A percentile compares a stretch with the other conserved stretches of the same genome.
Evolutionary conservation across 73 alveolate species (phyloP).

Genomic region (Stentor coeruleus): DNA sequence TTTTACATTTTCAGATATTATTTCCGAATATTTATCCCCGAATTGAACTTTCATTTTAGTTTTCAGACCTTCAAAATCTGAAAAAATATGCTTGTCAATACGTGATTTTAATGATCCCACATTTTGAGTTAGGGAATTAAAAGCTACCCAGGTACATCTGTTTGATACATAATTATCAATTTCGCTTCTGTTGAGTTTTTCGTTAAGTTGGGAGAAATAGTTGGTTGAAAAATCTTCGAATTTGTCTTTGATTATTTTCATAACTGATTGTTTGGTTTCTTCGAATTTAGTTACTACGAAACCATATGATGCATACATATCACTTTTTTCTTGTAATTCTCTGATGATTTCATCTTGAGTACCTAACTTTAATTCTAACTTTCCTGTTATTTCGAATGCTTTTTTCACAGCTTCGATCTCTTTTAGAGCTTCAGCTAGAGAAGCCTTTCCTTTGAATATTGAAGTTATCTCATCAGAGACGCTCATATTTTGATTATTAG

Average conservation of each 20-base stretch:
- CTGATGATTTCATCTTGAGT: not conserved
- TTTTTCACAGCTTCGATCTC: not conserved
- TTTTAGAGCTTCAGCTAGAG: slow-evolving; percentile 11
- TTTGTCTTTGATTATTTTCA: not conserved
- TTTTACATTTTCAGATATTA: not conserved
- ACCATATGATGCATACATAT: not conserved
- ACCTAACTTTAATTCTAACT: not conserved
- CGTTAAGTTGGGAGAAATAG: not conserved
- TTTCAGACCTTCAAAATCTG: slow-evolving; percentile 20
- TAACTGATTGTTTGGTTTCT: not conserved
- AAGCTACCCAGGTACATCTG: not conserved
- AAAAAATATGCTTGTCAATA: slow-evolving; percentile 1
- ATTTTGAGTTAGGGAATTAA: not conserved
- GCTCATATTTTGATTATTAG: too few species aligned
- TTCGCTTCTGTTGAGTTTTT: not conserved
- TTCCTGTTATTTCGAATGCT: not conserved
- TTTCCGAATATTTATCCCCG: not conserved
- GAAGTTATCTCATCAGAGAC: too few species aligned
- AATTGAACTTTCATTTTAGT: slow-evolving; percentile 1
- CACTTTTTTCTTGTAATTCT: not conserved
- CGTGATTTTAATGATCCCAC: not conserved
- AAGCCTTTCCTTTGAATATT: too few species aligned
- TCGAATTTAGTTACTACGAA: not conserved
- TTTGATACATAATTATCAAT: not conserved
- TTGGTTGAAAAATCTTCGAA: slow-evolving; percentile 5